A percentile compares a stretch with the other conserved stretches of the same genome.
These are phyloP conservation scores for Lithohypha guttulata DNA, from an alignment of 2,329 filamentous ascomycete genomes.

Conservation along the genomic window DNA sequence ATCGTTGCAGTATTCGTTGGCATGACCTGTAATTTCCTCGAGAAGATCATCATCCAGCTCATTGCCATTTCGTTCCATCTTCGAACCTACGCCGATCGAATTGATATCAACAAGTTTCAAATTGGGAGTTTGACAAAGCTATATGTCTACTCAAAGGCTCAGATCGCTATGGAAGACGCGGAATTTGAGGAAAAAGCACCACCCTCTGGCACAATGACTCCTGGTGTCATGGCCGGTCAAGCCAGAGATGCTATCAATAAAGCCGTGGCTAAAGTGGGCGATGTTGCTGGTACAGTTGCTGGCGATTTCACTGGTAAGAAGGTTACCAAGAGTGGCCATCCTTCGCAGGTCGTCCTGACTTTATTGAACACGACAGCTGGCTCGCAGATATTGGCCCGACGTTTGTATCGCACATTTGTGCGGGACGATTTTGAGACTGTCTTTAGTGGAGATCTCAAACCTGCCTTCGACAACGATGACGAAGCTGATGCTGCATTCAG, in stretches of 20 bases:
- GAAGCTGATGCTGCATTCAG: constrained; percentile 80
- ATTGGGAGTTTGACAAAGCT: constrained; percentile 58
- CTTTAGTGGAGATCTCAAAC: constrained; percentile 62
- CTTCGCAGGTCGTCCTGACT: constrained; percentile 71
- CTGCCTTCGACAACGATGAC: constrained; percentile 69
- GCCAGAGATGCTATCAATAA: constrained; percentile 64
- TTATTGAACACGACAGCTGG: constrained; percentile 62
- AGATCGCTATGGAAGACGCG: constrained; percentile 59
- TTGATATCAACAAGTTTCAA: constrained; percentile 86
- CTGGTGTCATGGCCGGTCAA: constrained; percentile 57
- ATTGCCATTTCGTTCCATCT: constrained; percentile 90
- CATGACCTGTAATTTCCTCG: constrained; percentile 67
- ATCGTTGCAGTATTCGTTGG: constrained; percentile 76
- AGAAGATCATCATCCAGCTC: constrained; percentile 90
- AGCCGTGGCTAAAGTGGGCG: constrained; percentile 68
- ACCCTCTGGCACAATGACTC: constrained; percentile 58
- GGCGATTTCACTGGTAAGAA: constrained; percentile 79
- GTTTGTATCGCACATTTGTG: constrained; percentile 77
- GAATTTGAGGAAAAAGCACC: constrained; percentile 56
- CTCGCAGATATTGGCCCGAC: constrained; percentile 73
- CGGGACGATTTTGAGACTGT: constrained; percentile 66
- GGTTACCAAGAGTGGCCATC: constrained; percentile 60
- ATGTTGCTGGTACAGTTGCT: constrained; percentile 74
- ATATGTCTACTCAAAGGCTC: constrained; percentile 53
- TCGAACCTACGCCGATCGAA: constrained; percentile 79